Base-by-base conservation (phyloP, 1,139 yeast species). In the Debaryomyces robertsiae region DNA sequence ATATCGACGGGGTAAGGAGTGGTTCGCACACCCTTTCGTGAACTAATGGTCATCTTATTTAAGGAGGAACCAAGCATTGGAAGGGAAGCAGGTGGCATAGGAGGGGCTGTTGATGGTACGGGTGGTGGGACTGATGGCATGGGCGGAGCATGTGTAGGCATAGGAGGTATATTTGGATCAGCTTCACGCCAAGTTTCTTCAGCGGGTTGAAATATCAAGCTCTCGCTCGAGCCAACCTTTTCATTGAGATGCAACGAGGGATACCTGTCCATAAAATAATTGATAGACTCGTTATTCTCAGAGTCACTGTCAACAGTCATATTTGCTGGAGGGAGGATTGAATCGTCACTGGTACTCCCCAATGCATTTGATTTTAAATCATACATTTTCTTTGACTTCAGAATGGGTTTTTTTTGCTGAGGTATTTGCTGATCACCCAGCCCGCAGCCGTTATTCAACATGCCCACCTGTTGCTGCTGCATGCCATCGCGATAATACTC, bases 41-140 rank as follows among this genome's bases (percentile, higher is more conserved):
- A 19, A 19, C 7, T 19, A 6, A 7, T 6, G 22, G 22, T 6
- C 22, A 19, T 19, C 5, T 19, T 7, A 19, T 19, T 19, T 7
- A 19, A 19, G 7, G 22, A 19, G 7, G 7, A 7, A 6, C 22
- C 22, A 27, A 23, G 55, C 47, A 25, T 33, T 5, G 46, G 41
- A 18, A 53, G 43, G 9, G 55, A 19, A 19, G 7, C 52, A n/a
- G 52, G 55, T 14, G 54, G 52, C 22, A 46, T 42, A n/a, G 50
- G 36, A 6, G 57, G 48, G 2, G 60, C 57, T 4, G 51, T 48
- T 4, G 63, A 59, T 3, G 60, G 60, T 17, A 25, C 30, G 16
- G 44, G 44, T 11, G 46, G 40, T 19, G 42, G 30, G 2, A 29
- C 25, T 7, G 39, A 31, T 19, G 39, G 33, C n/a, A 44, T 36